Base-by-base conservation (phyloP, 1,284 basidiomycete genomes). In the Trichosporon sp. region DNA sequence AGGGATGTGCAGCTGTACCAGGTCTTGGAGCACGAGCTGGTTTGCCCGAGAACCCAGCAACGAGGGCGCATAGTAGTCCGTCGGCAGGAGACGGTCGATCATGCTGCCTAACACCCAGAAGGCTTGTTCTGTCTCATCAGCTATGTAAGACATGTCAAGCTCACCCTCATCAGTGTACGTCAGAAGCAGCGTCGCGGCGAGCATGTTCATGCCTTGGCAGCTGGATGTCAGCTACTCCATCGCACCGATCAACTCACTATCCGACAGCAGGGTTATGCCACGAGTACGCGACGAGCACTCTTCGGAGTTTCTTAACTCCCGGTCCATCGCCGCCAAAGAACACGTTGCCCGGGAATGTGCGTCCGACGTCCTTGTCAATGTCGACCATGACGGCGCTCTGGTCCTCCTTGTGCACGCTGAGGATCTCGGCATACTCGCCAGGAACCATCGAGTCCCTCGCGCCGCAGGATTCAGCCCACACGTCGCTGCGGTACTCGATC, bases 101-200 rank as follows among this genome's bases (percentile, higher is more conserved):
- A 98, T 91, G 32, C 93, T 93, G 0, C 90, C 87, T 10, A 98
- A 90, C 19, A 93, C 92, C 96, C 96, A 99, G 80, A 98, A 99
- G 0, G 96, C 96, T 73, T 97, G 94, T 85, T 98, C 95, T 84
- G 96, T 11, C n/a, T 7, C 10, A 71, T 68, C 46, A 67, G 61
- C 19, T 71, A 10, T 16, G n/a, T 0, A 7, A 3, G 4, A 14
- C 12, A 26, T 26, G 3, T 0, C 8, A 2, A 66, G 70, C 74
- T 72, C 70, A 76, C 79, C 80, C 1, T 95, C 93, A 76, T 96
- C 91, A 0, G 95, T 77, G 68, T 81, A 78, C 11, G 81, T 94
- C 1, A 99, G 87, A 1, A 99, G 87, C 1, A 99, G 87, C 0
- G 96, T 98, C 1, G 96, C 98, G 0, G 95, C 93, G 68, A 99